phyloP scores from a whole-genome alignment of 768 basidiomycete genomes.

The Naganishia kalamii region DNA sequence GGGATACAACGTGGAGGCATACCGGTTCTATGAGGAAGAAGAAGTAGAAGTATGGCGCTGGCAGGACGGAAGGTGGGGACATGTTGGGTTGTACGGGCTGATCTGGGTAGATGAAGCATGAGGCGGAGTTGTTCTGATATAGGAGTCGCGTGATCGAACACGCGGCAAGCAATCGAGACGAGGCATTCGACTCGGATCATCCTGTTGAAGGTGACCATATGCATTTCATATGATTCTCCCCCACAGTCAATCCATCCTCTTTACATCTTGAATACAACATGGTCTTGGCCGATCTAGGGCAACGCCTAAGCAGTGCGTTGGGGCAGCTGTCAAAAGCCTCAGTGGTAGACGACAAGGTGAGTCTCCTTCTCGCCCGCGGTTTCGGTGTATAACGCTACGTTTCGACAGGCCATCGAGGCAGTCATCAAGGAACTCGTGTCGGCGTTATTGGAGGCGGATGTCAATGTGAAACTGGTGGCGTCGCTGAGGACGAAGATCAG shows the following conservation, averaged over 20 bases:
- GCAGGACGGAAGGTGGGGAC: not conserved
- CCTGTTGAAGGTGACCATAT: not conserved
- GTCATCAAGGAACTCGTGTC: conserved; percentile 91
- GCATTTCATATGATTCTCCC: too few relatives aligned
- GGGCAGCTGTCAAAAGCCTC: conserved; percentile 79
- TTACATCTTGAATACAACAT: conserved; percentile 55
- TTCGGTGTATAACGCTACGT: not conserved
- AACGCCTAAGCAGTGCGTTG: conserved; percentile 86
- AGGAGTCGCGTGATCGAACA: too few relatives aligned
- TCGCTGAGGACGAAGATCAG: conserved; percentile 82
- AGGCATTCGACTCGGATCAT: not conserved
- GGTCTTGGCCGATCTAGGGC: conserved; percentile 94
- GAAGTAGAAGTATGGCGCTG: not conserved
- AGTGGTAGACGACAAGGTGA: conserved; percentile 83
- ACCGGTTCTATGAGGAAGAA: conserved; percentile 13
- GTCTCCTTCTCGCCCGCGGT: conserved; percentile 20
- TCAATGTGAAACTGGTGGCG: conserved; percentile 93
- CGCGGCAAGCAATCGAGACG: not conserved
- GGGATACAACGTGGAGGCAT: not conserved
- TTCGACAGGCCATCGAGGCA: conserved; percentile 74
- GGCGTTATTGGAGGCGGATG: conserved; percentile 90
- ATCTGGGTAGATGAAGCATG: not conserved
- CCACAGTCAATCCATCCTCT: too few relatives aligned
- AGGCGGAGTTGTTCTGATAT: too few relatives aligned
- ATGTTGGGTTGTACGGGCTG: not conserved